phyloP scores from a whole-genome alignment of 106 monocot species.

The Phalaenopsis aphrodite region DNA sequence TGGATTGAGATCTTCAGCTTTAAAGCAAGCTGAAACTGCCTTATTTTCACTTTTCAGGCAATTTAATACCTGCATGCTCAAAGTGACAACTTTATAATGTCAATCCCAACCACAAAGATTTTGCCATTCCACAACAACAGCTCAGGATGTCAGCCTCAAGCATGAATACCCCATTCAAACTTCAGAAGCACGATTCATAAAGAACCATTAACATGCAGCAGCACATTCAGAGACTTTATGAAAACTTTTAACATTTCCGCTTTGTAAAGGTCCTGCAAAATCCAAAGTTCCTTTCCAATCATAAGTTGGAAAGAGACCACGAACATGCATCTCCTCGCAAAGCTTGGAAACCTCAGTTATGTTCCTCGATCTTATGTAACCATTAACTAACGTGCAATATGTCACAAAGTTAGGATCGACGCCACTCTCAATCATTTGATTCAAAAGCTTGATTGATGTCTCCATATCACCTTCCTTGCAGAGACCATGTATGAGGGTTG shows the following conservation, averaged over 20 bases:
- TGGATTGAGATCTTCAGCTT: not conserved
- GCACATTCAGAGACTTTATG: constrained; percentile 10
- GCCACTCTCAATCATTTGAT: constrained; percentile 67
- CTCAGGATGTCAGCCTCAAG: not conserved
- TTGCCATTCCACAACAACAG: not conserved
- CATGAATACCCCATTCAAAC: constrained; percentile 2
- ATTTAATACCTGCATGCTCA: not conserved
- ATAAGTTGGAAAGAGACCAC: constrained; percentile 36
- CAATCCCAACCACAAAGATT: not conserved
- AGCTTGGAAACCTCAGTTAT: constrained; percentile 45
- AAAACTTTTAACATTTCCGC: not conserved
- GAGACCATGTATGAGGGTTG: constrained; percentile 69
- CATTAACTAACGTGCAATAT: constrained; percentile 45
- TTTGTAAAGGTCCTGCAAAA: constrained; percentile 14
- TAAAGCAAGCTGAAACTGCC: not conserved
- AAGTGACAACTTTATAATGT: not conserved
- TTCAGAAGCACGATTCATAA: not conserved
- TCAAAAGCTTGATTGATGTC: constrained; percentile 42
- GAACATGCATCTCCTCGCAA: constrained; percentile 67
- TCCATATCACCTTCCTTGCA: constrained; percentile 61
- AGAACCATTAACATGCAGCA: constrained; percentile 13
- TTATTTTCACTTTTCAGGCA: not conserved
- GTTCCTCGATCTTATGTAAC: constrained; percentile 45
- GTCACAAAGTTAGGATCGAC: constrained; percentile 66
- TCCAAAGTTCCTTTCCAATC: constrained; percentile 11